Evolutionary conservation across 2,329 filamentous ascomycete genomes (phyloP).

Genomic region (Biscogniauxia mediterranea): DNA sequence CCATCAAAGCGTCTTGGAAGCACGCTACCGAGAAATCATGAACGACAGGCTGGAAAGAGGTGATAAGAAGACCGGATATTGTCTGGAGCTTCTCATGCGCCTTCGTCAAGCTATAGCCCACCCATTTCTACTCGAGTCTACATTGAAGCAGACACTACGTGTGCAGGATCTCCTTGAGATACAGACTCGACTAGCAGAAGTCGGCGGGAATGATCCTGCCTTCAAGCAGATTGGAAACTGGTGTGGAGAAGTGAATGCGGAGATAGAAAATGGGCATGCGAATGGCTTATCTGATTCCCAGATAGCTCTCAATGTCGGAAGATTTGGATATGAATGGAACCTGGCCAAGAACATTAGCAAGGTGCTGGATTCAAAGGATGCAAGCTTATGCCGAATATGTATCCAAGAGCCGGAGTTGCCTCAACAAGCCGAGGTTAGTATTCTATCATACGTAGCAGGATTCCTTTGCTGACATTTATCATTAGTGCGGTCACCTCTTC

Average conservation of each 20-base stretch:
- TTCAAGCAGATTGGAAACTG: background rate
- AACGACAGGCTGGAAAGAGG: background rate
- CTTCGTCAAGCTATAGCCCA: constrained; percentile 10
- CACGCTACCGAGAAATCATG: constrained; percentile 1
- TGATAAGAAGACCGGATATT: background rate
- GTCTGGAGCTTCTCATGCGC: background rate
- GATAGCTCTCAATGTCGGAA: too few relatives aligned
- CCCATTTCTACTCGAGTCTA: constrained; percentile 10
- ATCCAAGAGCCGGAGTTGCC: constrained; percentile 2
- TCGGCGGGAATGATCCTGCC: background rate
- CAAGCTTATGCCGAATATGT: constrained; percentile 8
- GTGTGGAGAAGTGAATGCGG: too few relatives aligned
- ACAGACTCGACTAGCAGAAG: too few relatives aligned
- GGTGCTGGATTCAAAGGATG: background rate
- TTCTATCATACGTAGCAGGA: too few relatives aligned
- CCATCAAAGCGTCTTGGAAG: constrained; percentile 5
- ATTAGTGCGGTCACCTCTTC: constrained; percentile 11
- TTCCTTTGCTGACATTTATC: too few relatives aligned
- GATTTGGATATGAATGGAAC: constrained; percentile 10
- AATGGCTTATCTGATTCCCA: background rate
- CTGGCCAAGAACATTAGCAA: constrained; percentile 1
- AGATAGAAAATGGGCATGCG: background rate
- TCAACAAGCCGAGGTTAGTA: background rate
- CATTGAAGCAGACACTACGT: constrained; percentile 3
- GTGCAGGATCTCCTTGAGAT: background rate